Evolutionary conservation across 805 yeast genomes (phyloP), one percentile per base, ranked within the genome.

Genomic region (Pichia thaimueangensis): DNA sequence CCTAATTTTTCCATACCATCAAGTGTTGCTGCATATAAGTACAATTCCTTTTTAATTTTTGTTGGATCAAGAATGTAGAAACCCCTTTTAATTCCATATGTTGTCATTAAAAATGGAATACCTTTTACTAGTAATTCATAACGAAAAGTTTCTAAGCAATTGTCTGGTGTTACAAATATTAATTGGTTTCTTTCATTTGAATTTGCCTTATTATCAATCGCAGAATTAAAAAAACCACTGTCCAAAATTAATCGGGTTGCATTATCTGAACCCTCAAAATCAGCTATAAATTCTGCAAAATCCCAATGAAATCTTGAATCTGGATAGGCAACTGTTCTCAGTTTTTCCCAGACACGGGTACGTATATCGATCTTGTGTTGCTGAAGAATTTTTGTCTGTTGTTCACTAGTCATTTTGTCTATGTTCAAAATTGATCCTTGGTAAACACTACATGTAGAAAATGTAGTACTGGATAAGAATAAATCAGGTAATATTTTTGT

Each of bases 231-330:
- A 32, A 32, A 42, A 15, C 37, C 29, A 19, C 31, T 35, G 3
- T 29, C 20, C 28, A 43, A 39, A 24, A 58, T 49, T 29, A 45
- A 34, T 11, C 40, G 30, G 2, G 58, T 52, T 9, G 62, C 56
- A 19, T 43, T 34, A 8, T 47, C 42, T 15, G 62, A 58, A 25
- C 60, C 62, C 35, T 57, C 50, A 41, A 58, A 59, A 39, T 59
- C 63, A 3, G 63, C 63, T 21, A 59, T 59, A 36, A 58, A 59
- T 41, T 59, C 62, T 12, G 60, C 57, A 50, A 59, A 59, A 35
- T 58, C 47, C 42, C 35, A 59, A 35, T 59, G 59, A 35, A 58
- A 59, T 21, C 51, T 45, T 5, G 63, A 55, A 45, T 59, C 63
- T 12, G 63, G 63, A 33, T 43, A 45, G 5, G 63, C 62, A 16